These are phyloP conservation scores for Boletellus ananiceps DNA, from an alignment of 768 basidiomycete genomes.

Conservation along the genomic window DNA sequence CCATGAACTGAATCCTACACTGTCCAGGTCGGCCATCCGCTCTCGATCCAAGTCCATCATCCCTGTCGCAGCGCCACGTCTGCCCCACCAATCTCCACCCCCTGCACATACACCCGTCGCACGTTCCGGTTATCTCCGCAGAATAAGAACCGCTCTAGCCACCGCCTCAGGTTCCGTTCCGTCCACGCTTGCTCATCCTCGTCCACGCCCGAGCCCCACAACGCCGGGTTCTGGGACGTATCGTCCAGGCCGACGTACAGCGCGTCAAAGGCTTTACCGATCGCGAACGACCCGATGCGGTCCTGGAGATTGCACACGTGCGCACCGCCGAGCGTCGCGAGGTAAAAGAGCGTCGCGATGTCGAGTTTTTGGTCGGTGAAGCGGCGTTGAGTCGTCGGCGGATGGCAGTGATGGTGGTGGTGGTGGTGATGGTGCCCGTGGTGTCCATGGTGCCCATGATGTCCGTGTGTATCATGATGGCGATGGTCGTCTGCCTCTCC, in stretches of 20 bases:
- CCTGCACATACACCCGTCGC: slow-evolving; percentile 75
- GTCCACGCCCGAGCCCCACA: slow-evolving; percentile 44
- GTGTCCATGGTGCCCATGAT: not conserved
- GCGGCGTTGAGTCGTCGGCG: not conserved
- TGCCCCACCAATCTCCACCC: slow-evolving; percentile 63
- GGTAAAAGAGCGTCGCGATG: slow-evolving; percentile 70
- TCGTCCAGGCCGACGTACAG: slow-evolving; percentile 57
- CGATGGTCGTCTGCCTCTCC: not conserved
- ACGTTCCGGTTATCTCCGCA: slow-evolving; percentile 85
- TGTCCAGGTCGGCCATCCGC: no score
- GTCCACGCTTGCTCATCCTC: slow-evolving; percentile 10
- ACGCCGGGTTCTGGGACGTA: slow-evolving; percentile 46
- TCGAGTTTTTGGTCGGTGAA: slow-evolving; percentile 61
- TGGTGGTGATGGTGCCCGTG: not conserved
- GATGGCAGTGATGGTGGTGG: not conserved
- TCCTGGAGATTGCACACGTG: slow-evolving; percentile 65
- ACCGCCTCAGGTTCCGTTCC: slow-evolving; percentile 41
- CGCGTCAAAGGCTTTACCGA: slow-evolving; percentile 87
- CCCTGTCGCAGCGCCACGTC: not conserved
- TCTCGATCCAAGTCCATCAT: not conserved
- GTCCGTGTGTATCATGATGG: not conserved
- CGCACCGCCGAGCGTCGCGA: slow-evolving; percentile 90
- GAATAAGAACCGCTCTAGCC: slow-evolving; percentile 79
- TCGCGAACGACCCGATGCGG: slow-evolving; percentile 65
- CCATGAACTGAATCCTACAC: not conserved